These are phyloP conservation scores for Phytophthora podocarpi DNA, from an alignment of 352 stramenopile species.

Conservation along the genomic window DNA sequence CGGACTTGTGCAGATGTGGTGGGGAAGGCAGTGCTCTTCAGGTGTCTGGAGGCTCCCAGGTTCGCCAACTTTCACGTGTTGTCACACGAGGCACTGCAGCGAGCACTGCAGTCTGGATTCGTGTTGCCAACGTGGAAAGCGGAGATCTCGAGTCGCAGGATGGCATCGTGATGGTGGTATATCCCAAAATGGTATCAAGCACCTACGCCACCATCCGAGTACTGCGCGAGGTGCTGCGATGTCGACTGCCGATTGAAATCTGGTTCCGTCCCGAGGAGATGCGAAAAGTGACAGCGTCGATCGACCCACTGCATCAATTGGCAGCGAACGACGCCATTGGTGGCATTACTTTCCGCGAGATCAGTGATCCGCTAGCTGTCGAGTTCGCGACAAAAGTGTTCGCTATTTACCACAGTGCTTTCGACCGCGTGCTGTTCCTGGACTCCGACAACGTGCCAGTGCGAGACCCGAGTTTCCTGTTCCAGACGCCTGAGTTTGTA, in stretches of 20 bases:
- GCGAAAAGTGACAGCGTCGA: conserved; percentile 16
- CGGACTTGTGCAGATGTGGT: conserved; percentile 30
- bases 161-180: conserved; percentile 61
- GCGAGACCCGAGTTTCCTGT: conserved; percentile 17
- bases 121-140: background rate
- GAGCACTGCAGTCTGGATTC: conserved; percentile 5
- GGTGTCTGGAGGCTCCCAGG: conserved; percentile 43
- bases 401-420: conserved; percentile 46
- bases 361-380: conserved; percentile 30
- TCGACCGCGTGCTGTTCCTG: too few species aligned
- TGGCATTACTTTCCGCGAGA: conserved; percentile 27
- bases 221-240: conserved; percentile 38
- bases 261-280: conserved; percentile 53
- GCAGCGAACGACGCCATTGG: conserved; percentile 21
- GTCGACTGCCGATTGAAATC: conserved; percentile 52
- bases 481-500: conserved; percentile 12
- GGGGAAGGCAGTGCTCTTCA: conserved; percentile 33
- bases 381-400: conserved; percentile 56
- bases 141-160: background rate
- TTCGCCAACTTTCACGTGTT: conserved; percentile 40
- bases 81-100: conserved; percentile 12
- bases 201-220: conserved; percentile 40
- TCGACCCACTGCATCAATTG: conserved; percentile 30
- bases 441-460: conserved; percentile 55
- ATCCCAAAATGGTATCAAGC: conserved; percentile 48